Conservation (phyloP, 2,329 filamentous ascomycete species). For the Fusarium tupiense region DNA sequence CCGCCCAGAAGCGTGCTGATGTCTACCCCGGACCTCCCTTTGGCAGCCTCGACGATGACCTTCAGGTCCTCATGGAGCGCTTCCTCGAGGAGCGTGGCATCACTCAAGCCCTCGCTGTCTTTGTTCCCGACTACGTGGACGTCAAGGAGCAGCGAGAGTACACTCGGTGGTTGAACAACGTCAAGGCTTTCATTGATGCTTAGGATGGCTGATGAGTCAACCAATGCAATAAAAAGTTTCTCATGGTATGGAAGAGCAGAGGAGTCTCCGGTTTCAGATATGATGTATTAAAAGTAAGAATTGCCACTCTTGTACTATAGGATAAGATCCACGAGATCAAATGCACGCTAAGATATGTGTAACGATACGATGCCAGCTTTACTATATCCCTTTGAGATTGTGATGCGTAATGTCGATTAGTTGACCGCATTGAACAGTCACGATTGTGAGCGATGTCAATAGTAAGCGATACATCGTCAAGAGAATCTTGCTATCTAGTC, state of each 20-base stretch:
- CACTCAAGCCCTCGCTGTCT: constrained; percentile 84
- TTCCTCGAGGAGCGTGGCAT: constrained; percentile 96
- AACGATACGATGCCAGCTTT: constrained; percentile 37
- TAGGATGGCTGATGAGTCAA: constrained; percentile 49
- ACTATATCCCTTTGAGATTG: not conserved
- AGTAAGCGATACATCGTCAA: constrained; percentile 26
- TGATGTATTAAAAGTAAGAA: constrained; percentile 36
- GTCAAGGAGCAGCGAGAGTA: constrained; percentile 99
- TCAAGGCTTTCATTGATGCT: constrained; percentile 86
- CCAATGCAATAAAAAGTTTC: not conserved
- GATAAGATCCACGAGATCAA: constrained; percentile 37
- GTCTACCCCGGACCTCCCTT: constrained; percentile 93
- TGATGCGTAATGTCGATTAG: not conserved
- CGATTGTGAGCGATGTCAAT: not conserved
- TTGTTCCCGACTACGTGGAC: constrained; percentile 96
- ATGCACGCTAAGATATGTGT: constrained; percentile 38
- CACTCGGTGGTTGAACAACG: constrained; percentile 84
- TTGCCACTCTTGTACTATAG: constrained; percentile 46
- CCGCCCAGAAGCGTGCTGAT: constrained; percentile 78
- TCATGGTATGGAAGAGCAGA: constrained; percentile 18
- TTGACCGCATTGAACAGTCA: not conserved
- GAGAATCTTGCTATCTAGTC: constrained; percentile 33
- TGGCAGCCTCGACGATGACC: constrained; percentile 92
- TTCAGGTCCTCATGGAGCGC: constrained; percentile 90
- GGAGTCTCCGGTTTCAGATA: constrained; percentile 24